A percentile compares a stretch with the other conserved stretches of the same genome.
Evolutionary conservation across 768 basidiomycete species (phyloP).

Genomic region (Rhodotorula sphaerocarpa): DNA sequence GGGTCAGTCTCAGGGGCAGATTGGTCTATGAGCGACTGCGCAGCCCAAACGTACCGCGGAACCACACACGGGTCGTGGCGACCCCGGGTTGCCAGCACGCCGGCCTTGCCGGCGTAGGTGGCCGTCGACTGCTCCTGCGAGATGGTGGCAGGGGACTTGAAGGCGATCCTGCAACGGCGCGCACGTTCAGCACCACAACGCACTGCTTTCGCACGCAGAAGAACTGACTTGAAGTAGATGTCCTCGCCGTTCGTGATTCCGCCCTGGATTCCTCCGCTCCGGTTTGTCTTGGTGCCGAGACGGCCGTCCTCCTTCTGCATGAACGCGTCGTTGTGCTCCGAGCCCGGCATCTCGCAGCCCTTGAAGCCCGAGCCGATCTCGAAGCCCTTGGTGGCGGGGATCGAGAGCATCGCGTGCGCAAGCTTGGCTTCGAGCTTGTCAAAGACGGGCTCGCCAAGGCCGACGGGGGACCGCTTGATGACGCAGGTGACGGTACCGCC

Average conservation of each 20-base stretch:
- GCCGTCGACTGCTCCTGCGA: slow-evolving; percentile 82
- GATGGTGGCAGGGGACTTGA: slow-evolving; percentile 98
- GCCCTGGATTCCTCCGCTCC: slow-evolving; percentile 95
- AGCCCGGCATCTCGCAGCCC: slow-evolving; percentile 87
- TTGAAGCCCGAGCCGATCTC: slow-evolving; percentile 95
- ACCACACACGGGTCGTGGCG: slow-evolving; percentile 97
- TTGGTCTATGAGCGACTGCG: too few species aligned
- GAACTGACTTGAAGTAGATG: slow-evolving; percentile 82
- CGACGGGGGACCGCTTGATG: slow-evolving; percentile 77
- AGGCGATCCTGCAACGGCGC: slow-evolving; percentile 61
- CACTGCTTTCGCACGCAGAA: not conserved
- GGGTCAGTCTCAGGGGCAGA: slow-evolving; percentile 62
- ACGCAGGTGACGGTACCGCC: slow-evolving; percentile 98
- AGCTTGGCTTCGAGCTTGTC: slow-evolving; percentile 96
- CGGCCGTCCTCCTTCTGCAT: slow-evolving; percentile 56
- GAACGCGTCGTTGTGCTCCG: slow-evolving; percentile 87
- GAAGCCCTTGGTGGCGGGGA: slow-evolving; percentile 96
- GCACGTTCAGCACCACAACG: not conserved
- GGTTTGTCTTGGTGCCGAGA: slow-evolving; percentile 79
- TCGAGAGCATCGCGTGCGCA: slow-evolving; percentile 96
- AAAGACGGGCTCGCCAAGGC: slow-evolving; percentile 93
- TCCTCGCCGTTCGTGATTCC: slow-evolving; percentile 96
- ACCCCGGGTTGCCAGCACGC: slow-evolving; percentile 79
- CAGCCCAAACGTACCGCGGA: slow-evolving; percentile 51
- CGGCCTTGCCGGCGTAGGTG: slow-evolving; percentile 84